These are phyloP conservation scores for Davidsoniella eucalypti DNA, from an alignment of 2,329 filamentous ascomycete species.

Conservation along the genomic window DNA sequence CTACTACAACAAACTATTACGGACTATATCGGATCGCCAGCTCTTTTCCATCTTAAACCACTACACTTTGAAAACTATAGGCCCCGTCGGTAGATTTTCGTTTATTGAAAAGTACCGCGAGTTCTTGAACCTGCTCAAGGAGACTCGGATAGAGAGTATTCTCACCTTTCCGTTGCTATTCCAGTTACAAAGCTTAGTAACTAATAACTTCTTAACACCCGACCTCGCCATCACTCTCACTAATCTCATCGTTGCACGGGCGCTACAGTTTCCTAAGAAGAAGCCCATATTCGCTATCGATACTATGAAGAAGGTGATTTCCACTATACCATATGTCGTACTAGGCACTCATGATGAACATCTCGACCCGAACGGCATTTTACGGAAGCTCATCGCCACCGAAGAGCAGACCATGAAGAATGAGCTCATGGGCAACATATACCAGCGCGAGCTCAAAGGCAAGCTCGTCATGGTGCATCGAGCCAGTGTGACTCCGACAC, in stretches of 20 bases:
- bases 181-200: conserved; percentile 45
- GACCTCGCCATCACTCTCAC: conserved; percentile 31
- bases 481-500: conserved; percentile 42
- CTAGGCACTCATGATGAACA: conserved; percentile 30
- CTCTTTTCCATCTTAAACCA: conserved; percentile 2
- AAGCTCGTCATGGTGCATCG: conserved; percentile 9
- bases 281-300: conserved; percentile 30
- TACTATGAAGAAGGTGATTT: conserved; percentile 36
- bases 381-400: conserved; percentile 19
- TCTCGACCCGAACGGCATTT: conserved; percentile 26
- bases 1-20: background rate
- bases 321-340: conserved; percentile 36
- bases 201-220: conserved; percentile 46
- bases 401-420: conserved; percentile 6
- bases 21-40: background rate
- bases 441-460: conserved; percentile 13
- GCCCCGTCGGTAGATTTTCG: background rate
- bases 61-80: conserved; percentile 4
- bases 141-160: conserved; percentile 20
- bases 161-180: conserved; percentile 40
- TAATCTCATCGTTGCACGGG: conserved; percentile 20
- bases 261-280: conserved; percentile 14
- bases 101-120: conserved; percentile 13
- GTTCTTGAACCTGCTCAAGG: conserved; percentile 16
- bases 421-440: conserved; percentile 8